phyloP scores from a whole-genome alignment of 495 filamentous ascomycete species.

The Xanthoparmelia taractica region DNA sequence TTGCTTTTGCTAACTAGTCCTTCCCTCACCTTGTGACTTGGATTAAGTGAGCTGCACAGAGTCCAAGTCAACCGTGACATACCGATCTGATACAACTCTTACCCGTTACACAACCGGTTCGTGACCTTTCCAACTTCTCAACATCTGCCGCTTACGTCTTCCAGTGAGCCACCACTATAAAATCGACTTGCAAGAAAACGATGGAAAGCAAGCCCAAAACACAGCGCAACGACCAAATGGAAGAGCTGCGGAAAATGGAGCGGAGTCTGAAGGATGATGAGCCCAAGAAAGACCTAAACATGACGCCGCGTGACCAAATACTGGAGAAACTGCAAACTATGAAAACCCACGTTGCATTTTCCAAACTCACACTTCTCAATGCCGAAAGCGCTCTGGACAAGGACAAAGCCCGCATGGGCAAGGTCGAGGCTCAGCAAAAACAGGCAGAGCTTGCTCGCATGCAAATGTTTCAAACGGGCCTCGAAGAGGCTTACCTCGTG shows the following conservation, averaged over 20 bases:
- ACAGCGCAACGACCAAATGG: not conserved
- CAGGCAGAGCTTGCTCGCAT: not conserved
- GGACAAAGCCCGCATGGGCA: not conserved
- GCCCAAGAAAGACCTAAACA: not conserved
- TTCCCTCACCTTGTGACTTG: not conserved
- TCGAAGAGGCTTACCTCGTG: no score
- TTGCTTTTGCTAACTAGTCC: not conserved
- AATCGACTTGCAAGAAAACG: not conserved
- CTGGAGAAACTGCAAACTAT: not conserved
- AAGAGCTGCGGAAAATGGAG: not conserved
- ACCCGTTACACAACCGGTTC: not conserved
- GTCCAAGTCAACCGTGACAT: no score
- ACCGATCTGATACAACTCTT: not conserved
- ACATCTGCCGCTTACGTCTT: not conserved
- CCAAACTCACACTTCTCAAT: not conserved
- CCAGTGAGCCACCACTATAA: not conserved
- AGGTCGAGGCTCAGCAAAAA: not conserved
- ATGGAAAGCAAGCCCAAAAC: not conserved
- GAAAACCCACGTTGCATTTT: not conserved
- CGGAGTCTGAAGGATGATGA: not conserved
- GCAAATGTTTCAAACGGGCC: not conserved
- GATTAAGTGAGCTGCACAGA: not conserved
- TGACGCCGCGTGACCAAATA: not conserved
- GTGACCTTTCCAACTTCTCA: not conserved
- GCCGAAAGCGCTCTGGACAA: not conserved